These are phyloP conservation scores for Warburgia ugandensis DNA, from an alignment of 164 flowering plant genomes.

Conservation along the genomic window DNA sequence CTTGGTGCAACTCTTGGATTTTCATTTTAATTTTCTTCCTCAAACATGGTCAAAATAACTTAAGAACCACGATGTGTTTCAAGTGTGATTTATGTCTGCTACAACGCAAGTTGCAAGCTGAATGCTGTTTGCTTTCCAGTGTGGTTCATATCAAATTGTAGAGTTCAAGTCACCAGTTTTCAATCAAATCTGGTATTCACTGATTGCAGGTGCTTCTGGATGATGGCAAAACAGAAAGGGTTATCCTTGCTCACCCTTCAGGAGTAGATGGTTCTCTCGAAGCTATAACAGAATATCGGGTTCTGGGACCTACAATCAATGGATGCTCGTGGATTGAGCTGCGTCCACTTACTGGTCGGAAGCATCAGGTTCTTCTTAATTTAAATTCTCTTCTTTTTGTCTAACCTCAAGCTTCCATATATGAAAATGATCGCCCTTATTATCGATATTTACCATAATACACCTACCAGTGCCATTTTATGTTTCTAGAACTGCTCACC, in stretches of 20 bases:
- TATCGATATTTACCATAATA: too few relatives aligned
- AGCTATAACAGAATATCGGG: conserved; percentile 82
- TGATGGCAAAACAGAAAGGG: conserved; percentile 84
- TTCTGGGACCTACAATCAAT: conserved; percentile 81
- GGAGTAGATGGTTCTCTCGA: conserved; percentile 68
- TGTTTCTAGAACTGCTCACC: too few relatives aligned
- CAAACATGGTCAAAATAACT: neutral
- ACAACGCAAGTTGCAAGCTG: neutral
- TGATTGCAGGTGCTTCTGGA: conserved; percentile 64
- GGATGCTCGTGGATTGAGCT: conserved; percentile 97
- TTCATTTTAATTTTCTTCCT: neutral
- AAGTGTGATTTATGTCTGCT: neutral
- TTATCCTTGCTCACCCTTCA: conserved; percentile 57
- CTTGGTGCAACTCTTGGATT: too few relatives aligned
- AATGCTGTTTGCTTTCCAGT: too few relatives aligned
- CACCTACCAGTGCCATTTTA: too few relatives aligned
- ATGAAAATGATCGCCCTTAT: too few relatives aligned
- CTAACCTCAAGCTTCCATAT: too few relatives aligned
- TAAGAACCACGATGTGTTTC: neutral
- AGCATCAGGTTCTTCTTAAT: conserved; percentile 73
- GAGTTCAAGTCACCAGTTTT: neutral
- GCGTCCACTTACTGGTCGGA: conserved; percentile 61
- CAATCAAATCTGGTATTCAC: neutral
- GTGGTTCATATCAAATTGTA: too few relatives aligned
- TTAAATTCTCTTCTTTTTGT: too few relatives aligned